Base-by-base conservation (phyloP, 2,329 filamentous ascomycete genomes). In the Zalaria sp. region DNA sequence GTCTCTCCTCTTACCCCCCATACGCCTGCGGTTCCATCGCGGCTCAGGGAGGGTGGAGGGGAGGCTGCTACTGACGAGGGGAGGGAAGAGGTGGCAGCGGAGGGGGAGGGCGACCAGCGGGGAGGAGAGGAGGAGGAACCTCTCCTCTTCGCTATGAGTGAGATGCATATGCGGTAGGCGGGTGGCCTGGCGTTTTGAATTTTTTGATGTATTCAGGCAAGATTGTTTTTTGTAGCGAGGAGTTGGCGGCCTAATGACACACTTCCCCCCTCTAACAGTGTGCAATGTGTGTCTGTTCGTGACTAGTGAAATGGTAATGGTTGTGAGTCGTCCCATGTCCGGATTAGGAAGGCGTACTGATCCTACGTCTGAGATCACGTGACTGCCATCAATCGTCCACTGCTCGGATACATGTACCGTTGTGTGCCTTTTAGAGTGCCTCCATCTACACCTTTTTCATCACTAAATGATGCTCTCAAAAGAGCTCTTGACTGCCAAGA, bases 1-100 rank as follows among this genome's bases (percentile, higher is more conserved):
- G 74, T 93, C 11, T 94, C 86, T 3, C 87, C 83, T 6, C 86
- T 89, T 55, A 94, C 85, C 0, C 86, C 88, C 1, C 88, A 96
- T 55, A 93, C 87, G 0, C 91, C 91, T 3, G 87, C 88, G 7
- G 86, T 96, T 27, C 89, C 89, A 18, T 95, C 88, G 5, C 76
- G 91, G n/a, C 67, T 98, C 25, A 93, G 86, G 47, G 77, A 79
- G 39, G 69, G 77, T 25, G 73, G 79, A 36, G 71, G 76, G 2
- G 73, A 78, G 5, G 80, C 75, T 10, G 61, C 81, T n/a, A 81
- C 79, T 50, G 71, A 73, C 10, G 58, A 84, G 3, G 65, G 45
- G 31, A 27, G 34, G 35, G 25, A 42, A 36, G 27, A 34, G 18
- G 39, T 35, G 27, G 18, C 39, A 25, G 34, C 18, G 46, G 43